These are phyloP conservation scores for Sporobolomyces pararoseus DNA, from an alignment of 768 basidiomycete species.

Conservation along the genomic window DNA sequence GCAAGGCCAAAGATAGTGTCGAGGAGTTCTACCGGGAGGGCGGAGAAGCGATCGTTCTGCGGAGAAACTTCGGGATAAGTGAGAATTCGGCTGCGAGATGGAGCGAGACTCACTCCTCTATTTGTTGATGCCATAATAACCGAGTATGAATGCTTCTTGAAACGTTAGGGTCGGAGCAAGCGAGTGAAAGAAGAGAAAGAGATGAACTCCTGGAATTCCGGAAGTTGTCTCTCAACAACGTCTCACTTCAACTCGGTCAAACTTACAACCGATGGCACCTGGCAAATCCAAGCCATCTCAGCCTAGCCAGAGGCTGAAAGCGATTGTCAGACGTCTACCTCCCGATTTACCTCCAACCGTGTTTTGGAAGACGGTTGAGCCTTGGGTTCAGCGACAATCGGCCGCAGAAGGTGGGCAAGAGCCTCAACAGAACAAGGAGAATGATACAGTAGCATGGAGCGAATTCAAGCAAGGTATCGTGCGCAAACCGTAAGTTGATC, in stretches of 20 bases:
- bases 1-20: not conserved
- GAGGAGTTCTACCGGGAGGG: not conserved
- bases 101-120: too few relatives aligned
- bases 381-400: slow-evolving; percentile 74
- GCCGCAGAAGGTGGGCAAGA: not conserved
- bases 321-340: slow-evolving; percentile 78
- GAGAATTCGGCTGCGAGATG: not conserved
- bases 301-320: slow-evolving; percentile 56
- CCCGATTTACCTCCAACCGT: slow-evolving; percentile 85
- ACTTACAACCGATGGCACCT: not conserved
- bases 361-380: slow-evolving; percentile 86
- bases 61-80: not conserved
- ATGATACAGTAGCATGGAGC: slow-evolving; percentile 4
- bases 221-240: not conserved
- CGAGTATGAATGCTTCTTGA: too few relatives aligned
- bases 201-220: not conserved
- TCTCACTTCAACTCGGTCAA: not conserved
- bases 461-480: slow-evolving; percentile 39
- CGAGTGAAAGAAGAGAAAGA: not conserved
- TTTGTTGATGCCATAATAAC: too few relatives aligned
- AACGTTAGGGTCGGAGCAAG: too few relatives aligned
- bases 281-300: not conserved
- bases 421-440: slow-evolving; percentile 2
- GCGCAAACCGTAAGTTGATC: slow-evolving; percentile 21
- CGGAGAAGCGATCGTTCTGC: not conserved